Percentiles rank a stretch among this genome's conserved stretches.
phyloP scores from a whole-genome alignment of 1,284 basidiomycete genomes.

The Ustanciosporium gigantosporum region DNA sequence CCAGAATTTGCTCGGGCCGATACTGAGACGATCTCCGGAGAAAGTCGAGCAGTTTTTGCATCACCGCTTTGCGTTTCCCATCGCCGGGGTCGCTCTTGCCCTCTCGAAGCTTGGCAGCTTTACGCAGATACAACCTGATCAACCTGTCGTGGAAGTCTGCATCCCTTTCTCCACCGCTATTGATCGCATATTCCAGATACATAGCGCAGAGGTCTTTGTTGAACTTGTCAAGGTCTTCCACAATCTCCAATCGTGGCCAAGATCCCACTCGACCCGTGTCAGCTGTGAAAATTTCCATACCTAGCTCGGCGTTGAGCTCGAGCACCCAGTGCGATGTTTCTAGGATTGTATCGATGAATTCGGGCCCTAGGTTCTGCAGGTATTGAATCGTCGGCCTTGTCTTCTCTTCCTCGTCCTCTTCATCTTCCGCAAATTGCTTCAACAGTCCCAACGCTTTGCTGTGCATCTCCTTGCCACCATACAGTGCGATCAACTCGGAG shows the following conservation, averaged over 20 bases:
- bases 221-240: constrained; percentile 70
- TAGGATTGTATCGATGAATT: constrained; percentile 52
- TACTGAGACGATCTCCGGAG: constrained; percentile 75
- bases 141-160: constrained; percentile 81
- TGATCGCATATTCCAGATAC: constrained; percentile 86
- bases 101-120: constrained; percentile 64
- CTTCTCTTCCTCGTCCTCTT: constrained; percentile 79
- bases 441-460: constrained; percentile 81
- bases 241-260: constrained; percentile 61
- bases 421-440: constrained; percentile 68
- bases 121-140: constrained; percentile 75
- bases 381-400: constrained; percentile 84
- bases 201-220: constrained; percentile 69
- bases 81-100: neutral
- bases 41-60: constrained; percentile 76
- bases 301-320: constrained; percentile 72
- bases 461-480: constrained; percentile 94
- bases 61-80: constrained; percentile 64
- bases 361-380: constrained; percentile 76
- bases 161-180: constrained; percentile 72
- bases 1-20: constrained; percentile 78
- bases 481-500: constrained; percentile 85
- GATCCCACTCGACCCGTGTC: constrained; percentile 75
- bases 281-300: constrained; percentile 89
- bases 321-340: constrained; percentile 79